Evolutionary conservation across 441 rosid genomes (phyloP).

Genomic region (Mallotus japonicus): DNA sequence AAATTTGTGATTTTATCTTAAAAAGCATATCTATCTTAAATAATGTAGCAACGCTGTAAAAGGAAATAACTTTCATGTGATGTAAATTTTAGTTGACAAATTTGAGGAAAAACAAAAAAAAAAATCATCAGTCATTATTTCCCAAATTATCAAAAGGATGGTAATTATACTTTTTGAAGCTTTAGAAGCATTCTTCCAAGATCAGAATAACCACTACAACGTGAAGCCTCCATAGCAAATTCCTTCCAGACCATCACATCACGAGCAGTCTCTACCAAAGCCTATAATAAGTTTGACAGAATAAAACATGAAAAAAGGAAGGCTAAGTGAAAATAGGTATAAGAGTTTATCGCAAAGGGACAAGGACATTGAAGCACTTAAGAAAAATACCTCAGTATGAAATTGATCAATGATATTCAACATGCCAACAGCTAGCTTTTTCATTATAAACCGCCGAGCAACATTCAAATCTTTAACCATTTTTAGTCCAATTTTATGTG

Average conservation of each 20-base stretch:
- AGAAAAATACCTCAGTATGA: constrained; percentile 61
- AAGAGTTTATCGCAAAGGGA: constrained; percentile 4
- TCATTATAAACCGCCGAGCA: constrained; percentile 81
- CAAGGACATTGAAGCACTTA: constrained; percentile 6
- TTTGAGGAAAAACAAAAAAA: background rate
- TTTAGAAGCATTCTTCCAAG: constrained; percentile 91
- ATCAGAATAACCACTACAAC: constrained; percentile 69
- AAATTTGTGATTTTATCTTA: background rate
- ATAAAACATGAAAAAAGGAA: constrained; percentile 21
- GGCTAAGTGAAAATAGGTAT: background rate
- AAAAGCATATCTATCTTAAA: background rate
- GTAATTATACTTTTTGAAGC: constrained; percentile 69
- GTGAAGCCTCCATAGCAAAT: constrained; percentile 83
- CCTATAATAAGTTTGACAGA: constrained; percentile 49
- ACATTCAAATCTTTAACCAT: constrained; percentile 83
- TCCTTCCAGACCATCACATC: constrained; percentile 85
- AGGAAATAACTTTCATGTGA: too few relatives aligned
- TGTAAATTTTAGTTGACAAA: too few relatives aligned
- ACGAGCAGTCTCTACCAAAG: constrained; percentile 70
- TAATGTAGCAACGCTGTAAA: too few relatives aligned
- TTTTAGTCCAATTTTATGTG: constrained; percentile 71
- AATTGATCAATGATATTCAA: constrained; percentile 85
- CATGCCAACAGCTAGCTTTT: constrained; percentile 85
- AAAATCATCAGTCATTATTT: background rate
- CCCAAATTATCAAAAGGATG: constrained; percentile 9